Base-by-base conservation (phyloP, 2,329 filamentous ascomycete genomes). In the Diaporthe batatas region DNA sequence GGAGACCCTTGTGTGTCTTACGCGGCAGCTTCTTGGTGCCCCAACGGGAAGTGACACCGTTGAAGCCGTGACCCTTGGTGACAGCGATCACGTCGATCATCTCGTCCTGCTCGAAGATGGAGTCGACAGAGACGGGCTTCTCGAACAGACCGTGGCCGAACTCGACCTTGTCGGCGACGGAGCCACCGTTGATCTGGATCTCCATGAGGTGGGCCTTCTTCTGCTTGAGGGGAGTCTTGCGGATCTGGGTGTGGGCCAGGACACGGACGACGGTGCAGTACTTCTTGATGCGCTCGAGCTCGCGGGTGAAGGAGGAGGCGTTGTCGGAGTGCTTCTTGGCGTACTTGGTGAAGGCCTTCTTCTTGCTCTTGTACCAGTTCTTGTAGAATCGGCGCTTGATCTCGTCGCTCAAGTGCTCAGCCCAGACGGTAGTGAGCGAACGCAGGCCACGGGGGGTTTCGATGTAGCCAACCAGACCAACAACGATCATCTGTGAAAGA, bases 281-380 rank as follows among this genome's bases (percentile, higher is more conserved):
- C 91, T 98, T 98, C 94, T 98, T 98, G 89, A 99, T 98, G 88
- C 96, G 95, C 93, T 98, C 96, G 84, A 99, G 92, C 88, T 99
- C 96, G 84, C 94, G 94, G 86, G 93, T 95, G 90, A 98, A 93
- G 83, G 94, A 95, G 80, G 94, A 89, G 82, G 94, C 95, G 87
- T 87, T 93, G 89, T 98, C 96, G 78, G 96, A 95, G 93, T 98
- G 94, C 92, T 97, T 96, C 94, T 98, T 99, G 90, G 96, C 94
- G 89, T 99, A 99, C 91, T 97, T 98, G 91, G 96, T 99, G 91
- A 99, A 99, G 77, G 96, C 96, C 96, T 99, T 99, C 94, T 98
- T 98, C 95, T 99, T 99, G 91, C 92, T 95, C 93, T 98, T 98
- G 94, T 99, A 99, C 96, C 96, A 99, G 93, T 99, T 99, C 95